Percentiles rank a stretch among this genome's conserved stretches.
phyloP scores from a whole-genome alignment of 371 early-diverging fungal species.

The Actinomucor elegans region DNA sequence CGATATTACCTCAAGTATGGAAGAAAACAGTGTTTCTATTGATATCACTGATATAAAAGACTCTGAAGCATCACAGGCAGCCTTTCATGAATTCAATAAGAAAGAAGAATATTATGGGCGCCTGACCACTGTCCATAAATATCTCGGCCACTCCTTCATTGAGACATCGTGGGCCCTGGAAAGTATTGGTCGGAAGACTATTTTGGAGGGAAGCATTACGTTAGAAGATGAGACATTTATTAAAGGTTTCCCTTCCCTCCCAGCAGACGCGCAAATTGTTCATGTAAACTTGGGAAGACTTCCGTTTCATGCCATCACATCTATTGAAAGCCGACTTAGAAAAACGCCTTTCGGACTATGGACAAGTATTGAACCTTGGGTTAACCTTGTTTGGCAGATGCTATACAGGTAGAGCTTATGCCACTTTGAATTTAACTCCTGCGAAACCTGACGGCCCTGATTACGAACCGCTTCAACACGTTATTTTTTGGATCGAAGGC shows the following conservation, averaged over 20 bases:
- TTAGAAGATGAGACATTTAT: background rate
- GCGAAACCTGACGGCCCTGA: no score
- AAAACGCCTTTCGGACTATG: background rate
- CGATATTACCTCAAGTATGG: no score
- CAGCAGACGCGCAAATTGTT: background rate
- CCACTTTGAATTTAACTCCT: no score
- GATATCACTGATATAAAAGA: no score
- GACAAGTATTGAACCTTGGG: background rate
- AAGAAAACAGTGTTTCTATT: no score
- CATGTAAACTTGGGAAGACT: background rate
- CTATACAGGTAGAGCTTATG: no score
- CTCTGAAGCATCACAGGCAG: no score
- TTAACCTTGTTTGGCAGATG: no score
- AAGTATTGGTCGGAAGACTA: background rate
- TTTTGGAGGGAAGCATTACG: background rate
- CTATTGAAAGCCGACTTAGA: background rate
- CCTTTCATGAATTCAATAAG: no score
- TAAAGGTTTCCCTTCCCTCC: background rate
- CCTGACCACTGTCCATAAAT: no score
- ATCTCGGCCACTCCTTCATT: background rate
- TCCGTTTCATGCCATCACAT: background rate
- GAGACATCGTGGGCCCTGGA: background rate
- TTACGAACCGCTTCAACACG: background rate
- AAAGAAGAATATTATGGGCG: no score
- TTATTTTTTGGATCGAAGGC: background rate